A percentile compares a stretch with the other conserved stretches of the same genome.
Evolutionary conservation across 805 yeast species (phyloP).

Genomic region (Teunomyces pallodes): DNA sequence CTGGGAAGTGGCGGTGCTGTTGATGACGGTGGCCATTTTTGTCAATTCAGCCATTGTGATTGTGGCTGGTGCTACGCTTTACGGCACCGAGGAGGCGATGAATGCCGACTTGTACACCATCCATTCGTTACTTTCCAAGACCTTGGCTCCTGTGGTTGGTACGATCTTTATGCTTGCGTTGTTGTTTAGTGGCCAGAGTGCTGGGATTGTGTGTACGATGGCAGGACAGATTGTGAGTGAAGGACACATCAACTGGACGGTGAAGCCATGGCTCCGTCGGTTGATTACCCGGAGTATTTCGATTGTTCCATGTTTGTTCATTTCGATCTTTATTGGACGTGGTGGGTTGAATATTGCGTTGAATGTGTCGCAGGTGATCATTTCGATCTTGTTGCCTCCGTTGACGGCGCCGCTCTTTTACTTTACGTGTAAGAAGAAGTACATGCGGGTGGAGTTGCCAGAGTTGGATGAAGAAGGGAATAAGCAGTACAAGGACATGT

Average conservation of each 20-base stretch:
- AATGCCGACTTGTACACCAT: conserved; percentile 83
- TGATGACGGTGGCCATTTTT: conserved; percentile 79
- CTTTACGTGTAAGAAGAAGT: conserved; percentile 66
- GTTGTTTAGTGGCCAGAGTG: conserved; percentile 82
- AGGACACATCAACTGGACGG: conserved; percentile 81
- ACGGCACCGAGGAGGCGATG: conserved; percentile 58
- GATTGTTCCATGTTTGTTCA: conserved; percentile 74
- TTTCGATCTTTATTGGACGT: conserved; percentile 70
- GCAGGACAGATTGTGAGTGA: conserved; percentile 92
- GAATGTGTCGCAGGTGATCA: conserved; percentile 82
- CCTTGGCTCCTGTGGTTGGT: conserved; percentile 75
- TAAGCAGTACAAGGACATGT: conserved; percentile 45
- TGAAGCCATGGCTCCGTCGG: conserved; percentile 79
- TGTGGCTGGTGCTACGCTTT: conserved; percentile 77
- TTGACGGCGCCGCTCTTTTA: conserved; percentile 82
- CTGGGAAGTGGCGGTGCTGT: conserved; percentile 64
- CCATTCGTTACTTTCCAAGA: conserved; percentile 57
- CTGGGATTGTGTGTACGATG: conserved; percentile 90
- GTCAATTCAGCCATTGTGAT: conserved; percentile 82
- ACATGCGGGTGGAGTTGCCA: conserved; percentile 59
- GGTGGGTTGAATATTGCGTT: conserved; percentile 69
- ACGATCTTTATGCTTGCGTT: conserved; percentile 82
- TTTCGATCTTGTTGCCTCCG: conserved; percentile 80
- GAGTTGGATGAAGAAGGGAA: conserved; percentile 11
- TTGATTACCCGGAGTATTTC: conserved; percentile 74